A percentile compares a stretch with the other conserved stretches of the same genome.
Evolutionary conservation across 768 basidiomycete species (phyloP).

Genomic region (Lentinula detonsa): DNA sequence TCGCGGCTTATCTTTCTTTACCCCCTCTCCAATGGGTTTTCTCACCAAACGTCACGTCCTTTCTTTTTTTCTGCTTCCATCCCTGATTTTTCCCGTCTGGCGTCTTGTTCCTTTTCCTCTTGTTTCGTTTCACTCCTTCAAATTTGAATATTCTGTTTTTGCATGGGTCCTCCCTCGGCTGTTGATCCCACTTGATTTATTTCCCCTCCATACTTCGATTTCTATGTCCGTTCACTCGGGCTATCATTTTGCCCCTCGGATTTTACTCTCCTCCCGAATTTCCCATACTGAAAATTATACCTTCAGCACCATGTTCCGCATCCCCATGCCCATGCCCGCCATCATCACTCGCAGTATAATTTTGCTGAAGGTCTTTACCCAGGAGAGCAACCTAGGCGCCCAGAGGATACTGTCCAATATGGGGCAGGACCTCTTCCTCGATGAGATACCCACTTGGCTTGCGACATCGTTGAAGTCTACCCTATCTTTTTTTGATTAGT

Average conservation of each 20-base stretch:
- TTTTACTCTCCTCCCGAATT: not conserved
- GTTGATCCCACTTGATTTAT: no score
- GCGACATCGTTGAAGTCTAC: not conserved
- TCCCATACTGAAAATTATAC: not conserved
- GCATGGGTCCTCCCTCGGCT: no score
- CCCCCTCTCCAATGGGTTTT: not conserved
- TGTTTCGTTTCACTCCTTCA: no score
- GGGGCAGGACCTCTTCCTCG: not conserved
- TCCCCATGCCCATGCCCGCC: slow-evolving; percentile 71
- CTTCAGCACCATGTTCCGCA: slow-evolving; percentile 67
- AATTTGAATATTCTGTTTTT: no score
- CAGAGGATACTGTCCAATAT: not conserved
- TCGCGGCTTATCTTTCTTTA: not conserved
- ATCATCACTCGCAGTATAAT: slow-evolving; percentile 53
- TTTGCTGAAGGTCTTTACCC: slow-evolving; percentile 31
- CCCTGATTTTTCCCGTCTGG: not conserved
- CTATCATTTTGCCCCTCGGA: no score
- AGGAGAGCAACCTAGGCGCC: slow-evolving; percentile 18
- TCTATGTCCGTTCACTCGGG: no score
- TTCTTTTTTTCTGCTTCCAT: not conserved
- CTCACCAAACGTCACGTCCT: not conserved
- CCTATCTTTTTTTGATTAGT: not conserved
- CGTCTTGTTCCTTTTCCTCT: no score
- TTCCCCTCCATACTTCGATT: no score
- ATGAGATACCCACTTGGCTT: not conserved